A percentile compares a stretch with the other conserved stretches of the same genome.
These are phyloP conservation scores for Grosmannia clavigera DNA, from an alignment of 2,329 filamentous ascomycete genomes.

Conservation along the genomic window DNA sequence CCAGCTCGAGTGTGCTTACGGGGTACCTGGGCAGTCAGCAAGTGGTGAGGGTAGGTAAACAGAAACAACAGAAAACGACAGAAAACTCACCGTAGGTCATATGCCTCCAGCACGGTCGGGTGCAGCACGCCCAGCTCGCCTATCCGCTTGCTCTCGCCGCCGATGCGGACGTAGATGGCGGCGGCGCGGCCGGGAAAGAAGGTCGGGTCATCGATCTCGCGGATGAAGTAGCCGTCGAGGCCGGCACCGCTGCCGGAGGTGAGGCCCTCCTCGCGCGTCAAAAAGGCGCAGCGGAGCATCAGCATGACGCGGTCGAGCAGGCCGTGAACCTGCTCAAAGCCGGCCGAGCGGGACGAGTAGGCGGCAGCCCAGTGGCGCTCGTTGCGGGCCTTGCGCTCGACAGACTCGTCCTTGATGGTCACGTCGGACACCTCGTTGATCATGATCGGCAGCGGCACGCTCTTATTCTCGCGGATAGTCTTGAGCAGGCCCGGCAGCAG, in stretches of 20 bases:
- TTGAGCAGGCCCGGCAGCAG: constrained; percentile 81
- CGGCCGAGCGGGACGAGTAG: constrained; percentile 86
- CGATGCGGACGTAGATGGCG: constrained; percentile 64
- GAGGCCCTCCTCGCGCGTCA: constrained; percentile 61
- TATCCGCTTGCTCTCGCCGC: constrained; percentile 62
- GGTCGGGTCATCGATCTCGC: constrained; percentile 80
- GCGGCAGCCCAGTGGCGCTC: constrained; percentile 93
- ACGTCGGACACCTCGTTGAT: constrained; percentile 89
- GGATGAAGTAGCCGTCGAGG: constrained; percentile 68
- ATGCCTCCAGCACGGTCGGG: constrained; percentile 84
- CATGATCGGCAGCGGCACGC: constrained; percentile 77
- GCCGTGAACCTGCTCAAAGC: constrained; percentile 93
- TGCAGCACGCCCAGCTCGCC: constrained; percentile 92
- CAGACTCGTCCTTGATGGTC: constrained; percentile 70
- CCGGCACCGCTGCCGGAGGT: constrained; percentile 20
- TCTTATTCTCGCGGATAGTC: constrained; percentile 87
- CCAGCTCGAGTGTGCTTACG: constrained; percentile 87
- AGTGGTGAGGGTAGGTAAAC: no score
- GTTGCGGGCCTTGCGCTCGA: constrained; percentile 80
- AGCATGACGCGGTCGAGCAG: constrained; percentile 82
- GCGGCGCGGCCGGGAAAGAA: constrained; percentile 89
- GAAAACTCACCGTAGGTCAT: constrained; percentile 60
- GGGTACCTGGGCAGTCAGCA: constrained; percentile 49
- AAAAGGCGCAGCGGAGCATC: constrained; percentile 78
- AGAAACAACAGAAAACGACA: background rate